These are phyloP conservation scores for Fonsecaea monophora DNA, from an alignment of 2,329 filamentous ascomycete species.

Conservation along the genomic window DNA sequence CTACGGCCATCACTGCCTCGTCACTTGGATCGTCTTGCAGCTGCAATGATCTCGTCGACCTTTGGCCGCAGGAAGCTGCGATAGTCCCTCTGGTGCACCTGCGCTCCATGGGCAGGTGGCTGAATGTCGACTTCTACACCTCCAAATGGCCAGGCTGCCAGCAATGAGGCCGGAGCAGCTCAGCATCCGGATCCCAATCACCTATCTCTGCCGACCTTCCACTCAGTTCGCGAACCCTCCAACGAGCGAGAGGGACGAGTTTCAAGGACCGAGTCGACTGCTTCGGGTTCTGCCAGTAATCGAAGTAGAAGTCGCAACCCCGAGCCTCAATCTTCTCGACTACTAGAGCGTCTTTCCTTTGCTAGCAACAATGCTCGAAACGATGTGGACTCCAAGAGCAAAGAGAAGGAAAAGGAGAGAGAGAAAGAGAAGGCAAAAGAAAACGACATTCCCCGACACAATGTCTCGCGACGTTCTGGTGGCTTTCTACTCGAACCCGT, in stretches of 20 bases:
- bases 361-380: constrained; percentile 16
- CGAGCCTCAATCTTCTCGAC: constrained; percentile 14
- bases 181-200: constrained; percentile 20
- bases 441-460: constrained; percentile 17
- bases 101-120: constrained; percentile 35
- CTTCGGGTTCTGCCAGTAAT: constrained; percentile 25
- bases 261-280: constrained; percentile 24
- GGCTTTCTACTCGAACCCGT: constrained; percentile 56
- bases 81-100: constrained; percentile 31
- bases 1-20: not conserved
- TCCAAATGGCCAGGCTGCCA: constrained; percentile 29
- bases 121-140: constrained; percentile 35
- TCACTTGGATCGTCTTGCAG: not conserved
- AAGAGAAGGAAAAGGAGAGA: constrained; percentile 24
- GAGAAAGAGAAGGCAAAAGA: constrained; percentile 23
- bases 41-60: constrained; percentile 29
- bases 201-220: constrained; percentile 33
- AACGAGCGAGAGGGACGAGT: constrained; percentile 27
- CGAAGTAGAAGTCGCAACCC: constrained; percentile 20
- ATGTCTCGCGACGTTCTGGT: constrained; percentile 42
- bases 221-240: constrained; percentile 28
- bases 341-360: constrained; percentile 23
- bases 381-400: constrained; percentile 21
- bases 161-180: constrained; percentile 17
- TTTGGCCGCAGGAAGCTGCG: constrained; percentile 33